phyloP scores from a whole-genome alignment of 2,329 filamentous ascomycete species.

The Sporothrix curviconia region DNA sequence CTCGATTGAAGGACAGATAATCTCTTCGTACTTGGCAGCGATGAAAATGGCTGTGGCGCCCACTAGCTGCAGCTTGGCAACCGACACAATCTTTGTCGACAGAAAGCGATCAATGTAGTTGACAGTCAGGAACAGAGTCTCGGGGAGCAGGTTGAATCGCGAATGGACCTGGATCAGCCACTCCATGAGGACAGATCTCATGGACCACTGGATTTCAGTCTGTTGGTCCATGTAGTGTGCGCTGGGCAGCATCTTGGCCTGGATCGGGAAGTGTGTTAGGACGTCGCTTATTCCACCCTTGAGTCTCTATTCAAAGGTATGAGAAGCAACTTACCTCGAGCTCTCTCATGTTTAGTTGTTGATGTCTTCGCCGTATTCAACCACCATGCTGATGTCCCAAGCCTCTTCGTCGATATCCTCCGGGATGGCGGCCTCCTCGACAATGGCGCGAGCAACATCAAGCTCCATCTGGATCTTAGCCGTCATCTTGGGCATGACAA shows the following conservation, averaged over 20 bases:
- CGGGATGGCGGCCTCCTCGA: conserved; percentile 56
- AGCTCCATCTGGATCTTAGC: conserved; percentile 67
- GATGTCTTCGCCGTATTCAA: conserved; percentile 93
- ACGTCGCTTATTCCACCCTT: no score
- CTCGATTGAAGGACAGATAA: conserved; percentile 89
- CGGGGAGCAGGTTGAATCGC: conserved; percentile 82
- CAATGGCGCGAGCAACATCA: conserved; percentile 55
- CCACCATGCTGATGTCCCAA: conserved; percentile 96
- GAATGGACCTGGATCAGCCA: conserved; percentile 96
- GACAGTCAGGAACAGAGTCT: conserved; percentile 89
- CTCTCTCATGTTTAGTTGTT: conserved; percentile 83
- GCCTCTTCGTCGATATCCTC: conserved; percentile 83
- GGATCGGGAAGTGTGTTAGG: no score
- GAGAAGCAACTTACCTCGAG: conserved; percentile 60
- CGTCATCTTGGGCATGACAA: conserved; percentile 68
- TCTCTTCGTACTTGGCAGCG: conserved; percentile 97
- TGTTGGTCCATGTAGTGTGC: conserved; percentile 95
- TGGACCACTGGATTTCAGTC: conserved; percentile 97
- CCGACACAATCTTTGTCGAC: conserved; percentile 86
- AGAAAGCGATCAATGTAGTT: conserved; percentile 98
- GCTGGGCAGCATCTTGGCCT: conserved; percentile 59
- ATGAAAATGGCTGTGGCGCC: conserved; percentile 94
- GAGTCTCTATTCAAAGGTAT: no score
- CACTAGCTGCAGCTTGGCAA: conserved; percentile 91
- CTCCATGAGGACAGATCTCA: conserved; percentile 95